Evolutionary conservation across 208 protist genomes (phyloP), one percentile per base, ranked within the genome.

Genomic region (Leishmania martiniquensis): DNA sequence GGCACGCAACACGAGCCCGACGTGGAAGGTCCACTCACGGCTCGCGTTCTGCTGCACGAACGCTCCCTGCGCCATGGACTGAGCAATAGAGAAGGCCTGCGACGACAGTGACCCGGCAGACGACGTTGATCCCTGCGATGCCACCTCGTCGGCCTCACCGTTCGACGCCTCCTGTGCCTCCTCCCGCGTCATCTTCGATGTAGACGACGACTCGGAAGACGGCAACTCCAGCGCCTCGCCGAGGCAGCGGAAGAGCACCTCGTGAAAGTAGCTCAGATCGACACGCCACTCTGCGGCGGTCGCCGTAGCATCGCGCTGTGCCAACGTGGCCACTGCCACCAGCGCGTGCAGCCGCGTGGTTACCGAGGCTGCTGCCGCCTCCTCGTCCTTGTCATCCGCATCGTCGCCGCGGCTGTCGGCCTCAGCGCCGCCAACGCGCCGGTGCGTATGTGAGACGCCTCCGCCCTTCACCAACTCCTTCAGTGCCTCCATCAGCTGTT

Each of bases 241-340:
- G 25, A 98, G 85, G 77, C 93, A 98, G 70, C 87, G 84, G 74
- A 95, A 98, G 52, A 98, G 88, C 12, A 97, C 86, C 83, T 98
- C 95, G 77, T 98, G 95, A 75, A 98, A 98, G 87, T 96, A 97
- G 86, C 93, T 97, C 52, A 98, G 91, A 80, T 98, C 95, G 32
- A 98, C 95, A 20, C 95, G 89, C 93, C 95, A 98, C 76, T 98
- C 91, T 39, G 86, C 82, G 22, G 85, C 90, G 62, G 89, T 95
- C 42, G 85, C 78, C 22, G 91, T 98, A 54, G 91, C 91, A 72
- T 98, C 95, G 72, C 88, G 85, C 77, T 97, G 92, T n/a, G 93
- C 93, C 9, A 98, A 77, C 20, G 95, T 94, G 0, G 95, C 92
- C 66, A 96, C 95, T 9, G 95, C 92, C 42, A 98, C 92, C 66